phyloP scores from a whole-genome alignment of 2,329 filamentous ascomycete species.

The Fonsecaea erecta region DNA sequence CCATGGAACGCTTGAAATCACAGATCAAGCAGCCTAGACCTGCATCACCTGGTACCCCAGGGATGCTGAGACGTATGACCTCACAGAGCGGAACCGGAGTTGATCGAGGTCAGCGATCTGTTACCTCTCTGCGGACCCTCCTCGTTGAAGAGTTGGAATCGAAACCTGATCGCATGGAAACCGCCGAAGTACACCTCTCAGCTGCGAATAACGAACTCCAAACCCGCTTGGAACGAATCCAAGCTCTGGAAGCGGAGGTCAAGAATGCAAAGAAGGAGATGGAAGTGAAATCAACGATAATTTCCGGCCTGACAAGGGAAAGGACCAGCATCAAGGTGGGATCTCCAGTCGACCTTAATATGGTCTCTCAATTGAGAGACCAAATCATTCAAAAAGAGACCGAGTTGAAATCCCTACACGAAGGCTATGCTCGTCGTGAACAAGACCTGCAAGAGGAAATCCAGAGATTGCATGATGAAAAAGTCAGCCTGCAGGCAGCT shows the following conservation, averaged over 20 bases:
- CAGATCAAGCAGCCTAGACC: conserved; percentile 73
- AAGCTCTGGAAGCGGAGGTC: conserved; percentile 85
- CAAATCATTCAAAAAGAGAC: conserved; percentile 86
- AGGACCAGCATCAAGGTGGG: conserved; percentile 81
- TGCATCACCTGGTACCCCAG: conserved; percentile 55
- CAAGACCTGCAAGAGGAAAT: conserved; percentile 74
- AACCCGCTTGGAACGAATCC: conserved; percentile 82
- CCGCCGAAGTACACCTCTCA: conserved; percentile 89
- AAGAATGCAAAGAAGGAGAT: conserved; percentile 88
- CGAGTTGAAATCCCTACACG: conserved; percentile 74
- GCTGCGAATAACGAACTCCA: conserved; percentile 92
- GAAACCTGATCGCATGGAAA: conserved; percentile 83
- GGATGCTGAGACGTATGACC: conserved; percentile 90
- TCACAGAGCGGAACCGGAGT: conserved; percentile 86
- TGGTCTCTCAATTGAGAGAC: conserved; percentile 83
- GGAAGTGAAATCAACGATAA: conserved; percentile 95
- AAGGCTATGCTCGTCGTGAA: conserved; percentile 74
- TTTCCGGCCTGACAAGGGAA: conserved; percentile 90
- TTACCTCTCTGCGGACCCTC: conserved; percentile 86
- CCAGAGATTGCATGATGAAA: conserved; percentile 62
- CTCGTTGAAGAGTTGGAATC: conserved; percentile 83
- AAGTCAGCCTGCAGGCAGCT: conserved; percentile 49
- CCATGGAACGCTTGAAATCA: conserved; percentile 90
- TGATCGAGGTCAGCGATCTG: conserved; percentile 88
- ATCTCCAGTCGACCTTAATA: conserved; percentile 86